Percentiles rank a stretch among this genome's conserved stretches.
Conservation (phyloP, 768 basidiomycete species). For the Scleroderma bovista region DNA sequence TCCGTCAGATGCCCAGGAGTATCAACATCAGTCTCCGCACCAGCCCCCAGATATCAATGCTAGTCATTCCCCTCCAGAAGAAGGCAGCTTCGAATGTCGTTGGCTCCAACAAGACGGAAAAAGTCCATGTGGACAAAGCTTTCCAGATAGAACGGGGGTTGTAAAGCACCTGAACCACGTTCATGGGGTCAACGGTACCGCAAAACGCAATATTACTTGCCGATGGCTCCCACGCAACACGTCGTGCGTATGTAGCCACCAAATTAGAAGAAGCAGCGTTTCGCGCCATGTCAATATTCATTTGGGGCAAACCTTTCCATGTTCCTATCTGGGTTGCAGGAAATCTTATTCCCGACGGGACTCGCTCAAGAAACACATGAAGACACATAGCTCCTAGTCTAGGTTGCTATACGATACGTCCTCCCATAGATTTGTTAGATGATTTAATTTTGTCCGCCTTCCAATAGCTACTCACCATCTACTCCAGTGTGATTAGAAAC, state of each 20-base stretch:
- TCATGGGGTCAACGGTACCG: background rate
- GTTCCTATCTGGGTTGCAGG: background rate
- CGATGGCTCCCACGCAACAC: background rate
- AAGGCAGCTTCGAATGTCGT: background rate
- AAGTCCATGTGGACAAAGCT: background rate
- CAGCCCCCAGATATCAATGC: background rate
- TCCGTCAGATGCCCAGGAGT: background rate
- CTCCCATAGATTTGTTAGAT: no score
- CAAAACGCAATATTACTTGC: background rate
- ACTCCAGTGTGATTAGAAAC: no score
- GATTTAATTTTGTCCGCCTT: no score
- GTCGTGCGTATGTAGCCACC: background rate
- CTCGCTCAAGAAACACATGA: constrained; percentile 1
- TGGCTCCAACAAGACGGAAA: background rate
- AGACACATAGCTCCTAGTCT: background rate
- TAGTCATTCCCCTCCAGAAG: background rate
- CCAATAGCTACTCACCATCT: no score
- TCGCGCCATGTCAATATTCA: constrained; percentile 9
- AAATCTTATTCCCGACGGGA: constrained; percentile 6
- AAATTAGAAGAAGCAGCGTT: background rate
- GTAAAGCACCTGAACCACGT: background rate
- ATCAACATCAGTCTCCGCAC: background rate
- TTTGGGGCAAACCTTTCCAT: background rate
- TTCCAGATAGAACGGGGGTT: background rate
- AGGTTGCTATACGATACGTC: no score